Evolutionary conservation across 2,329 filamentous ascomycete species (phyloP).

Genomic region (Penicillium sp.): DNA sequence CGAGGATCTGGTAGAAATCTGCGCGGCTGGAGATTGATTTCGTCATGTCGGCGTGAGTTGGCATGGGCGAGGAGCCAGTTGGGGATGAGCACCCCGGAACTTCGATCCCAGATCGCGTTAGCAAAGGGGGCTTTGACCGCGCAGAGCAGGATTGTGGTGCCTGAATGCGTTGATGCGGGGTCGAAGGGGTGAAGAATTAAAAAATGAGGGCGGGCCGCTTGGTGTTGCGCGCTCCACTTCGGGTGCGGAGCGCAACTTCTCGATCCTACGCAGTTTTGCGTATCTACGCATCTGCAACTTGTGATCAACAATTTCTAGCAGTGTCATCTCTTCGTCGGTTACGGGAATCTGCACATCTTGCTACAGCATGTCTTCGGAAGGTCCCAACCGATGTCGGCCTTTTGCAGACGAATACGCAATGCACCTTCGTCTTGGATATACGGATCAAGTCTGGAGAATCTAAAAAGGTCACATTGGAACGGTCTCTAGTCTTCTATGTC

Average conservation of each 20-base stretch:
- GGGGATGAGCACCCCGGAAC: background rate
- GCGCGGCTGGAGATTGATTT: conserved; percentile 5
- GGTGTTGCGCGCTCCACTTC: conserved; percentile 4
- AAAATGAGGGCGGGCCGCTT: background rate
- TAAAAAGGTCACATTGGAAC: conserved; percentile 7
- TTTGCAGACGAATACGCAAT: background rate
- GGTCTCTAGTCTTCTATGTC: conserved; percentile 8
- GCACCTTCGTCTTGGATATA: background rate
- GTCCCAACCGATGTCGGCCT: background rate
- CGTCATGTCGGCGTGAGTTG: conserved; percentile 3
- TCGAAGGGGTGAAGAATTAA: conserved; percentile 1
- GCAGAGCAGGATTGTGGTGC: background rate
- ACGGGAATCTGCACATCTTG: background rate
- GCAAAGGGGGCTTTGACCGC: background rate
- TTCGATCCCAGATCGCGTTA: background rate
- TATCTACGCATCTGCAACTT: background rate
- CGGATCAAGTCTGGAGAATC: background rate
- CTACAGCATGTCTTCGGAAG: background rate
- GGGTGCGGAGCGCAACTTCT: conserved; percentile 1
- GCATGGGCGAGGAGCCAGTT: background rate
- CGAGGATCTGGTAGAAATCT: conserved; percentile 43
- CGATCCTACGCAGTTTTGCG: background rate
- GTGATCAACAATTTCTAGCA: background rate
- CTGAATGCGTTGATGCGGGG: background rate
- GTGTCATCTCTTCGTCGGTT: background rate